Evolutionary conservation across 83 land plant genomes (phyloP).

Genomic region (Picea engelmannii): DNA sequence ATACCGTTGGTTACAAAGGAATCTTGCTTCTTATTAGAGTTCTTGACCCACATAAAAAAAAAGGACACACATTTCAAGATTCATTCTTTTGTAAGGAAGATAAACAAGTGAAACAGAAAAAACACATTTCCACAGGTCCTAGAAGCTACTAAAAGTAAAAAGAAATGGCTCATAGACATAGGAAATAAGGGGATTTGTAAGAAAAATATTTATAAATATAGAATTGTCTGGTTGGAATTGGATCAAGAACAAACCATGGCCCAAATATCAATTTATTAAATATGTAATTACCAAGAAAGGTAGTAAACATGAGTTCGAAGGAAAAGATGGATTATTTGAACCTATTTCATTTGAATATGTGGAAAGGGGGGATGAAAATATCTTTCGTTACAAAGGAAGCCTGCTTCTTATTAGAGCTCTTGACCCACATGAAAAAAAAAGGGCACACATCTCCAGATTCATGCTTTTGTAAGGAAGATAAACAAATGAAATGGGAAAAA

Average conservation of each 20-base stretch:
- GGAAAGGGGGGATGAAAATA: neutral
- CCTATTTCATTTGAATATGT: neutral
- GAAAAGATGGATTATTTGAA: neutral
- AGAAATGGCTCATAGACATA: constrained; percentile 5
- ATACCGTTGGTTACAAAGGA: neutral
- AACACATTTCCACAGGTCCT: neutral
- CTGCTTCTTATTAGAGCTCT: neutral
- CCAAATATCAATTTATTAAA: neutral
- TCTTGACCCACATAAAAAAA: no score
- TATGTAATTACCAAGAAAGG: neutral
- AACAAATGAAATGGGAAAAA: neutral
- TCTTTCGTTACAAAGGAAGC: neutral
- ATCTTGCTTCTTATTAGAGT: neutral
- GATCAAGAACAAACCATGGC: neutral
- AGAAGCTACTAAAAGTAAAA: constrained; percentile 2
- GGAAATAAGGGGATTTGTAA: neutral
- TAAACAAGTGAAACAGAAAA: neutral
- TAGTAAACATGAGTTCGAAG: neutral
- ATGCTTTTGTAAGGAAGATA: neutral
- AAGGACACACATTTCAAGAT: neutral
- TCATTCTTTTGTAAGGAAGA: neutral
- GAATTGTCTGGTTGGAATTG: neutral
- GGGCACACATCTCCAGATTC: neutral
- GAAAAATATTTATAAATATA: neutral
- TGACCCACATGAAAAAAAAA: no score